Percentiles rank a stretch among this genome's conserved stretches.
Conservation (phyloP, 805 yeast species). For the Cyberlindnera amylophila region DNA sequence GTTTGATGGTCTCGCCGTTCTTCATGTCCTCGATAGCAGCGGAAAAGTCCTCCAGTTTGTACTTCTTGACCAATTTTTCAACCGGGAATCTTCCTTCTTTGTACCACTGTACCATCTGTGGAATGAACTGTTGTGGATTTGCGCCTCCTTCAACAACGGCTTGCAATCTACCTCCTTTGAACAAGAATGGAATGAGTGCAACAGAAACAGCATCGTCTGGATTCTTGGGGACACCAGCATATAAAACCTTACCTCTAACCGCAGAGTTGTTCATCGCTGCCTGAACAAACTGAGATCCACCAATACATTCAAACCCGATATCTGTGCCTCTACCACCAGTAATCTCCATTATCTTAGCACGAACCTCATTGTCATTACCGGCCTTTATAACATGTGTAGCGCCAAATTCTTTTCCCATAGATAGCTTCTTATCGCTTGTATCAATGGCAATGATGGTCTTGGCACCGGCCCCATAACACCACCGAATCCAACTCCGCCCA, state of each 20-base stretch:
- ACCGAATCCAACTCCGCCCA: slow-evolving; percentile 75
- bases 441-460: slow-evolving; percentile 61
- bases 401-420: slow-evolving; percentile 58
- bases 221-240: slow-evolving; percentile 4
- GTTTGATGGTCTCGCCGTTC: slow-evolving; percentile 1
- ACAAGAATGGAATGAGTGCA: slow-evolving; percentile 1
- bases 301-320: slow-evolving; percentile 9
- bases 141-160: slow-evolving; percentile 4
- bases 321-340: slow-evolving; percentile 12
- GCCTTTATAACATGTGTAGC: slow-evolving; percentile 52
- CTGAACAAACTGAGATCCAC: slow-evolving; percentile 5
- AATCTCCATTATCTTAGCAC: slow-evolving; percentile 7
- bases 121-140: slow-evolving; percentile 2
- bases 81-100: slow-evolving; percentile 5
- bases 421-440: slow-evolving; percentile 57
- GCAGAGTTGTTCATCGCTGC: slow-evolving; percentile 5
- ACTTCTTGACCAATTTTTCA: slow-evolving; percentile 1
- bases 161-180: slow-evolving; percentile 1
- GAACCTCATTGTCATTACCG: slow-evolving; percentile 5
- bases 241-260: slow-evolving; percentile 1
- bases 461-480: slow-evolving; percentile 78
- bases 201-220: neutral
- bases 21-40: slow-evolving; percentile 2
- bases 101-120: slow-evolving; percentile 8
- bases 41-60: slow-evolving; percentile 1